Evolutionary conservation across 306 rosid genomes (phyloP).

Genomic region (Rosa rugosa): DNA sequence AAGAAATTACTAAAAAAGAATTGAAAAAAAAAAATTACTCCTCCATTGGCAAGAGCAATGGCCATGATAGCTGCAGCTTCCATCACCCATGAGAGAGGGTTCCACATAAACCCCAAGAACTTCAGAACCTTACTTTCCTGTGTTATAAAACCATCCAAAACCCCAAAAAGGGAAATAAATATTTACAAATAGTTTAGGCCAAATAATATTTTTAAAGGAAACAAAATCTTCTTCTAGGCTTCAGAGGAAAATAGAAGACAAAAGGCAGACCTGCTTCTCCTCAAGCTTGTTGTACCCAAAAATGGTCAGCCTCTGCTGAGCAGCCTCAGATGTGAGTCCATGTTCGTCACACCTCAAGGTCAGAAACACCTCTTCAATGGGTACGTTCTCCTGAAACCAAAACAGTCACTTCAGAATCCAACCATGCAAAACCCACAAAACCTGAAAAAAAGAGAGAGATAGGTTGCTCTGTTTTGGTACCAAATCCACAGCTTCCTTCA

Average conservation of each 20-base stretch:
- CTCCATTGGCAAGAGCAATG: conserved; percentile 89
- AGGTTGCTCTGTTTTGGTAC: conserved; percentile 41
- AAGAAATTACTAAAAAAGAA: background rate
- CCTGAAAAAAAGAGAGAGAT: conserved; percentile 6
- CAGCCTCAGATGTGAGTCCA: conserved; percentile 68
- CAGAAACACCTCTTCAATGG: conserved; percentile 70
- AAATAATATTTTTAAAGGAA: background rate
- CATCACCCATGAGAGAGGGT: conserved; percentile 95
- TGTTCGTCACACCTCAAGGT: conserved; percentile 59
- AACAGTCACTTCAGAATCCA: background rate
- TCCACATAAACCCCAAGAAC: conserved; percentile 92
- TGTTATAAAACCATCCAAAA: conserved; percentile 13
- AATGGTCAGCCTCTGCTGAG: conserved; percentile 61
- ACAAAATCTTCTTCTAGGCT: background rate
- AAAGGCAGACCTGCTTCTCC: conserved; percentile 58
- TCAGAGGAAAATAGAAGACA: background rate
- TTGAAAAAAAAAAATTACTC: conserved; percentile 22
- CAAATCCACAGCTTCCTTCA: conserved; percentile 83
- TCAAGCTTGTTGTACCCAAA: conserved; percentile 82
- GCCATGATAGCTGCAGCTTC: conserved; percentile 96
- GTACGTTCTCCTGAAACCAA: conserved; percentile 64
- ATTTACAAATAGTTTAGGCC: background rate
- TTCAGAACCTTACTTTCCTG: conserved; percentile 80
- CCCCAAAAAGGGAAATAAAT: background rate
- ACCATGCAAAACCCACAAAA: background rate